Evolutionary conservation across 345 rosid species (phyloP), one percentile per base, ranked within the genome.

Genomic region (Bruguiera sexangula): DNA sequence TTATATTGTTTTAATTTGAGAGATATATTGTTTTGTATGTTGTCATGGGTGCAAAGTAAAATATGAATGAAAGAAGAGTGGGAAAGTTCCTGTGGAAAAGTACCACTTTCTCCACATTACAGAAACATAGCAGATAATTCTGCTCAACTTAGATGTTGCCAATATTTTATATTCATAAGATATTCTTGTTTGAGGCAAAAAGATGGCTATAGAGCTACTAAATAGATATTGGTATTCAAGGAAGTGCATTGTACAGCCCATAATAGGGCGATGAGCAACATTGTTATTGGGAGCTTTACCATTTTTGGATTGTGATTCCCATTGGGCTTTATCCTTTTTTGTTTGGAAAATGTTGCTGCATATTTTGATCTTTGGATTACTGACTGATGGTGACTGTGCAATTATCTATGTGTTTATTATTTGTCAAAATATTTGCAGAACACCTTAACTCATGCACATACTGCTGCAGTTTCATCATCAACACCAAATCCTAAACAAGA

Each of bases 381-480:
- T 60, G 13, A 51, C 32, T 32, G 37, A 22, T 32, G 31, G 48
- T 63, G 54, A 43, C 60, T 29, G 32, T 69, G 11, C 56, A 43
- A 46, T 68, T 62, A 46, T 60, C 66, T 39, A 22, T 36, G 6
- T 64, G 60, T 70, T 51, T 18, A 59, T 67, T 32, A 43, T 71
- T 65, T 65, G 52, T 54, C 50, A 52, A 73, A 73, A 62, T 65
- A 67, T 80, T 65, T 82, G 86, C 86, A 89, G 97, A 88, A 65
- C 84, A 73, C 84, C 50, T 73, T 79, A 57, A 67, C 83, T 51
- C 81, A 67, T 78, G 68, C 80, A 60, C 84, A 61, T 73, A 22
- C 79, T 72, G 78, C 87, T 82, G 82, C 91, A 71, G 87, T 78
- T 79, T 71, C 91, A 56, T 61, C 86, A 67, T 66, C 71, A 60